Percentiles rank a stretch among this genome's conserved stretches.
Conservation (phyloP, 805 yeast species). For the Saccharomycopsis sp. region DNA sequence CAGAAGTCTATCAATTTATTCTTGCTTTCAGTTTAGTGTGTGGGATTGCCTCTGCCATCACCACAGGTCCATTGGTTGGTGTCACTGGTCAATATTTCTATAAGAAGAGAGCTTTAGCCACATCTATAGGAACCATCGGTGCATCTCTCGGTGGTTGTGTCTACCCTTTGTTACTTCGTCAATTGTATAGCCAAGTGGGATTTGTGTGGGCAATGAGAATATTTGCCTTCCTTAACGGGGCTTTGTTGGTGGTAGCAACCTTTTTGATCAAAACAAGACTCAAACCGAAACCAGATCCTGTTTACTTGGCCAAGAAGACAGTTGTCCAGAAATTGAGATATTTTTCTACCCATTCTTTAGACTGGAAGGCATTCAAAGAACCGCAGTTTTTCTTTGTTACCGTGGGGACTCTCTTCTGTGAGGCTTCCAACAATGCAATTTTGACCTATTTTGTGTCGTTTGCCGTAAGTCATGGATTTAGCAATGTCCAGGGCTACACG, state of each 20-base stretch:
- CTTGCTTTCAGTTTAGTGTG: slow-evolving; percentile 43
- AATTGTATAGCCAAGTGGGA: slow-evolving; percentile 37
- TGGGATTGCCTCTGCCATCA: slow-evolving; percentile 38
- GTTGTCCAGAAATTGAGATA: background rate
- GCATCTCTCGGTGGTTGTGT: slow-evolving; percentile 46
- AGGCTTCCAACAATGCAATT: slow-evolving; percentile 38
- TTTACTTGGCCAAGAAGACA: slow-evolving; percentile 8
- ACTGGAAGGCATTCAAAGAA: slow-evolving; percentile 34
- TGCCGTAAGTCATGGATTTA: slow-evolving; percentile 38
- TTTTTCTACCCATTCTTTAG: slow-evolving; percentile 4
- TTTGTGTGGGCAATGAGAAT: slow-evolving; percentile 49
- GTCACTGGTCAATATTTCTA: slow-evolving; percentile 41
- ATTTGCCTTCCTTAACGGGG: slow-evolving; percentile 34
- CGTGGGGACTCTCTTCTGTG: slow-evolving; percentile 41
- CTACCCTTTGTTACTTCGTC: slow-evolving; percentile 41
- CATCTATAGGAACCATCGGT: slow-evolving; percentile 42
- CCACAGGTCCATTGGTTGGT: slow-evolving; percentile 40
- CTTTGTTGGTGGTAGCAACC: slow-evolving; percentile 22
- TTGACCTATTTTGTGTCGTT: slow-evolving; percentile 47
- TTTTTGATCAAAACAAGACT: slow-evolving; percentile 31
- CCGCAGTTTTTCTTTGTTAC: slow-evolving; percentile 37
- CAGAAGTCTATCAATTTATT: slow-evolving; percentile 43
- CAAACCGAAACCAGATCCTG: slow-evolving; percentile 10
- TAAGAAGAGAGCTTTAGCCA: slow-evolving; percentile 37
- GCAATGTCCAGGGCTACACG: slow-evolving; percentile 31